phyloP scores from a whole-genome alignment of 768 basidiomycete species.

The Agaricus subrufescens region DNA sequence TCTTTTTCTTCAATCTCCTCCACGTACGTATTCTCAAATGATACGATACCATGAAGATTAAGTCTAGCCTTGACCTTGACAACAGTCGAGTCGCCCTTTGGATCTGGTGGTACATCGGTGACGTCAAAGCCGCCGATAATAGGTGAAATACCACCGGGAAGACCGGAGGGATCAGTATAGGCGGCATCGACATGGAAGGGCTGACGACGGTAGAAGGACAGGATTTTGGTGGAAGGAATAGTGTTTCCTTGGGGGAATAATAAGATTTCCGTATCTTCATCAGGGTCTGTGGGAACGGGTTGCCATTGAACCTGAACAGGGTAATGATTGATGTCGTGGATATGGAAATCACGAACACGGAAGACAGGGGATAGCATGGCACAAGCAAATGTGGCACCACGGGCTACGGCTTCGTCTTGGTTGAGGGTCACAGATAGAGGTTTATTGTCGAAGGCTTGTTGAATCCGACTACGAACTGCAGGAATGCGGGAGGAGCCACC shows the following conservation, averaged over 20 bases:
- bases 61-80: constrained; percentile 91
- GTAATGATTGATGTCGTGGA: constrained; percentile 83
- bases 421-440: constrained; percentile 89
- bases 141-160: constrained; percentile 82
- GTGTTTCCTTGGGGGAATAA: constrained; percentile 85
- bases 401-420: constrained; percentile 95
- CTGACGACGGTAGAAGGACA: constrained; percentile 90
- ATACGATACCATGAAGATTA: constrained; percentile 81
- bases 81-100: constrained; percentile 68
- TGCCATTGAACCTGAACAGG: constrained; percentile 92
- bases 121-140: constrained; percentile 81
- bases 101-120: constrained; percentile 69
- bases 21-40: constrained; percentile 81
- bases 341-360: constrained; percentile 92
- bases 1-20: constrained; percentile 83
- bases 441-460: constrained; percentile 78
- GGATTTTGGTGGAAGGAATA: constrained; percentile 91
- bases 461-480: constrained; percentile 84
- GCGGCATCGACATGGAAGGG: constrained; percentile 84
- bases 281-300: constrained; percentile 63
- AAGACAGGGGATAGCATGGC: constrained; percentile 97
- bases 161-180: constrained; percentile 66
- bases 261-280: constrained; percentile 87
- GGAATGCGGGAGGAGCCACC: constrained; percentile 94
- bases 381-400: constrained; percentile 95